phyloP scores from a whole-genome alignment of 306 rosid species.

The Gastrolobium bilobum region DNA sequence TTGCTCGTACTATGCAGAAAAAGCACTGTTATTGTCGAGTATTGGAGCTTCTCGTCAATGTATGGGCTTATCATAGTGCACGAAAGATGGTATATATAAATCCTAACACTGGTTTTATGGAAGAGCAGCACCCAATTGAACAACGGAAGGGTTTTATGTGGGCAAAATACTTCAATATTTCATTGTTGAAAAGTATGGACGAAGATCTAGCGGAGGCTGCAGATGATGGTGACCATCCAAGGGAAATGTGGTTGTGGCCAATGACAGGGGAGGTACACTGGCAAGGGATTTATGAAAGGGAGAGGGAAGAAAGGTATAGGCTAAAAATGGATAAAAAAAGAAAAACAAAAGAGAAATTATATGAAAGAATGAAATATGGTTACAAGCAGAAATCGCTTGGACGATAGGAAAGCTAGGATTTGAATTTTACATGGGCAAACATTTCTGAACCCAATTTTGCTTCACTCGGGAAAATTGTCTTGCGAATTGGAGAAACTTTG shows the following conservation, averaged over 20 bases:
- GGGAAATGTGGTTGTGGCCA: conserved; percentile 88
- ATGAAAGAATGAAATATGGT: conserved; percentile 81
- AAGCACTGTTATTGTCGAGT: conserved; percentile 91
- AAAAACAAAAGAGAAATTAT: conserved; percentile 76
- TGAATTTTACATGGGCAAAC: conserved; percentile 34
- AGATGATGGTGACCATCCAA: conserved; percentile 84
- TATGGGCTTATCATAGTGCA: conserved; percentile 98
- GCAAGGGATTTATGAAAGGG: conserved; percentile 94
- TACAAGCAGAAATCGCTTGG: conserved; percentile 92
- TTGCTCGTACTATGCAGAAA: conserved; percentile 57
- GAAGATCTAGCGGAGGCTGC: conserved; percentile 96
- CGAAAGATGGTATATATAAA: conserved; percentile 87
- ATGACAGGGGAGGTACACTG: conserved; percentile 95
- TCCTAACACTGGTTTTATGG: conserved; percentile 75
- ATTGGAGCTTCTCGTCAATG: conserved; percentile 86
- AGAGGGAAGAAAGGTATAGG: conserved; percentile 94
- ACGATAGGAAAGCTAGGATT: conserved; percentile 58
- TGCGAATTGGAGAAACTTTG: conserved; percentile 50
- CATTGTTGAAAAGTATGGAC: conserved; percentile 90
- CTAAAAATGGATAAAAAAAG: conserved; percentile 96
- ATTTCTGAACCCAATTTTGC: conserved; percentile 47
- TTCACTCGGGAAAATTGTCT: conserved; percentile 43
- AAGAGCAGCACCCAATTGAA: conserved; percentile 89
- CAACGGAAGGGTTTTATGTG: conserved; percentile 80
- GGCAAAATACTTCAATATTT: conserved; percentile 77